Base-by-base conservation (phyloP, 2,329 filamentous ascomycete genomes). In the Botrytis medusae region DNA sequence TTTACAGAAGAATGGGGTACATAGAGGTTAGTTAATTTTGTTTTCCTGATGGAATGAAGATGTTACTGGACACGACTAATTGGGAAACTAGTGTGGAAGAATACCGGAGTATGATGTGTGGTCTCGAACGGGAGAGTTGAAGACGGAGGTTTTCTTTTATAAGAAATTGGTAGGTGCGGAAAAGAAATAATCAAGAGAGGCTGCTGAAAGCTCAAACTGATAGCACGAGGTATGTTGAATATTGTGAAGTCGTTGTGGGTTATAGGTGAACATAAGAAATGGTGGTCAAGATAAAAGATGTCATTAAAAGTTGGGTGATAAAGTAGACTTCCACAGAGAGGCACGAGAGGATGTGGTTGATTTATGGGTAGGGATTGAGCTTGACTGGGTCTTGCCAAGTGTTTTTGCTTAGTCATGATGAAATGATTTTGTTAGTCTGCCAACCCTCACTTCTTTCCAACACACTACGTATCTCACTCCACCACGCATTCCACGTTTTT, bases 1-100 rank as follows among this genome's bases (percentile, higher is more conserved):
- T 89, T 10, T 91, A 87, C 80, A 84, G 82, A 44, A 85, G 83
- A 72, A 81, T 91, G n/a, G 88, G 87, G 7, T 92, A 89, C 77
- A 81, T 81, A 14, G 84, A 87, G 78, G 80, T 87, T 62, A 69
- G 71, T 65, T 4, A 22, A 7, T n/a, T 5, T 37, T 48, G 2
- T 51, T 42, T 29, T 29, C 61, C 32, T 29, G n/a, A 18, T 32
- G 22, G 8, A 9, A 32, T n/a, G n/a, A 64, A 18, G 51, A 54
- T 18, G 12, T n/a, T 34, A 4, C 5, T 46, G 25, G 32, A 32
- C 44, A 7, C 29, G 22, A 29, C 59, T 40, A 20, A 60, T 40
- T 22, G 9, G 32, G 16, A 10, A 61, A 61, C 57, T 37, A 70
- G 77, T 60, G 74, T 25, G 89, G 89, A 40, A 85, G 83, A 69